Conservation (phyloP, 176 grass and related monocot genomes). For the Oryza brachyantha region DNA sequence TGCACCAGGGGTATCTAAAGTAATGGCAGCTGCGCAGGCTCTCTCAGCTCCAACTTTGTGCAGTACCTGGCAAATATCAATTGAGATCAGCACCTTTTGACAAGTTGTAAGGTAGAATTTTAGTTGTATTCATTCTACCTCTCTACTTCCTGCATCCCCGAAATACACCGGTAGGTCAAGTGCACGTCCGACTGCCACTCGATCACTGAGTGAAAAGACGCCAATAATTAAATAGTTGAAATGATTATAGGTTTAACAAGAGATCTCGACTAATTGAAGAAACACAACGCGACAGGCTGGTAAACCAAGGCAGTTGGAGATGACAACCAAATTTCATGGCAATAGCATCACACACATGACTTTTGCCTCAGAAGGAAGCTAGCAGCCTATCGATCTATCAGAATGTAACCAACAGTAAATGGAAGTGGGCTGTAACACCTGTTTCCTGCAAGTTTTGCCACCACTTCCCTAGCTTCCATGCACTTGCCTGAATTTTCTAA, state of each 20-base stretch:
- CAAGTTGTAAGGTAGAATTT: background rate
- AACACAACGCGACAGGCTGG: background rate
- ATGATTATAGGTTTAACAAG: background rate
- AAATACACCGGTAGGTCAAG: slow-evolving; percentile 97
- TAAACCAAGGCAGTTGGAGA: background rate
- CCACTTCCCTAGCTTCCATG: slow-evolving; percentile 9
- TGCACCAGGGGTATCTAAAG: slow-evolving; percentile 97
- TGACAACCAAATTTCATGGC: background rate
- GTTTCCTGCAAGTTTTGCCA: background rate
- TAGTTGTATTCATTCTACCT: slow-evolving; percentile 43
- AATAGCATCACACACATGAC: background rate
- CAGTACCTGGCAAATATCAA: slow-evolving; percentile 60
- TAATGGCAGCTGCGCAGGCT: slow-evolving; percentile 95
- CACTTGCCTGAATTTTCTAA: background rate
- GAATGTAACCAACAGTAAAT: background rate
- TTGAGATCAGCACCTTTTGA: slow-evolving; percentile 12
- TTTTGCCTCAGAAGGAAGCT: background rate
- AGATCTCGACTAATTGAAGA: slow-evolving; percentile 24
- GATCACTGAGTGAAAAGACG: slow-evolving; percentile 64
- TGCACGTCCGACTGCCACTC: slow-evolving; percentile 85
- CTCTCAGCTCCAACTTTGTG: slow-evolving; percentile 99
- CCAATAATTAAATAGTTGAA: slow-evolving; percentile 22
- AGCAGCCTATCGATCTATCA: background rate
- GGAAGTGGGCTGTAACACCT: background rate
- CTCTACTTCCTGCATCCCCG: slow-evolving; percentile 96